Conservation (phyloP, 139 green algal genomes). For the Asterochloris sp. region DNA sequence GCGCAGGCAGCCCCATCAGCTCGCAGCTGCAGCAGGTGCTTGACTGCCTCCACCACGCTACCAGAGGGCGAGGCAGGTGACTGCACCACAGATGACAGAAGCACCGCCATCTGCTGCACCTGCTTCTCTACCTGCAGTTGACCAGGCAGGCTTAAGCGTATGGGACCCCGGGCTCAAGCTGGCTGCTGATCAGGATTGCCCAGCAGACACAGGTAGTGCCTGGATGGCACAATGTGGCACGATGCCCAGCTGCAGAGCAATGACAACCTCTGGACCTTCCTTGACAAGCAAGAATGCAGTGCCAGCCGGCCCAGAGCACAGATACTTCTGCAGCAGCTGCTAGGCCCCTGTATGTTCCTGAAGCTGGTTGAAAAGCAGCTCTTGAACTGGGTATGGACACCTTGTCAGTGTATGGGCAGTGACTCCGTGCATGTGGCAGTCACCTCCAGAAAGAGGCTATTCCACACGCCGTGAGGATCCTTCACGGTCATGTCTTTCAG, state of each 20-base stretch:
- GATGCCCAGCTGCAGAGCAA: no score
- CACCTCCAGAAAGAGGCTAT: conserved; percentile 35
- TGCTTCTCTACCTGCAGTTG: background rate
- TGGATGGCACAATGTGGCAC: no score
- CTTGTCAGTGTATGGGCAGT: background rate
- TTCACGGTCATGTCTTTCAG: conserved; percentile 16
- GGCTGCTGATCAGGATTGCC: background rate
- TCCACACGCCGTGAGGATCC: conserved; percentile 27
- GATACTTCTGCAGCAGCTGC: background rate
- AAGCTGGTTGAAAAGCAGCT: background rate
- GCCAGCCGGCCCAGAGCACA: background rate
- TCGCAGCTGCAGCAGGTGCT: conserved; percentile 38
- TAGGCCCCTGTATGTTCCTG: background rate
- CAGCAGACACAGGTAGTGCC: background rate
- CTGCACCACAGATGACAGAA: conserved; percentile 30
- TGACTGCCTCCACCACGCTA: conserved; percentile 23
- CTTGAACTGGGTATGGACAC: background rate
- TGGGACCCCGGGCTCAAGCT: background rate
- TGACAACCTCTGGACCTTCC: background rate
- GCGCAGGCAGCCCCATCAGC: conserved; percentile 35
- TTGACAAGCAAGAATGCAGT: background rate
- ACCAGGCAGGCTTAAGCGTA: background rate
- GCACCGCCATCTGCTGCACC: conserved; percentile 28
- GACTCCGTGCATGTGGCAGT: conserved; percentile 13
- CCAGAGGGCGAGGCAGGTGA: background rate